Evolutionary conservation across 148 eudicot species (phyloP).

Genomic region (Pouteria glomerata): DNA sequence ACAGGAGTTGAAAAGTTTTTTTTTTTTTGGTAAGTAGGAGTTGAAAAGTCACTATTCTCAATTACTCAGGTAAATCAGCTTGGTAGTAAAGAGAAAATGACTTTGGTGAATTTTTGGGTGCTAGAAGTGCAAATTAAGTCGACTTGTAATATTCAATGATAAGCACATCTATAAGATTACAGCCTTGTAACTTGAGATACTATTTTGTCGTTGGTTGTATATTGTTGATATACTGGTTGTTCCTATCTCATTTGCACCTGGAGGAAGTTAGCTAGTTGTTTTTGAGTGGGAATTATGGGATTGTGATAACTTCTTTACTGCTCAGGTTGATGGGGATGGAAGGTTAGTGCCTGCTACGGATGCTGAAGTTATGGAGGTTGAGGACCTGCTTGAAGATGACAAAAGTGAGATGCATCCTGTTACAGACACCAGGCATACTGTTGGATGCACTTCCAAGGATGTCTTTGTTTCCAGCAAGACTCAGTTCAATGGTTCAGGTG

Average conservation of each 20-base stretch:
- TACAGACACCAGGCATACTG: slow-evolving; percentile 29
- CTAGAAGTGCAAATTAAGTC: neutral
- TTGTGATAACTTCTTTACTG: slow-evolving; percentile 1
- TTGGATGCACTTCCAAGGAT: slow-evolving; percentile 22
- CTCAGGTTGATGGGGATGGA: slow-evolving; percentile 76
- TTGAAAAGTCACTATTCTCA: too few relatives aligned
- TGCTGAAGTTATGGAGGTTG: slow-evolving; percentile 80
- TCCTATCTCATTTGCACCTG: neutral
- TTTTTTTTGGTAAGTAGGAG: too few relatives aligned
- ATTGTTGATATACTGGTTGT: neutral
- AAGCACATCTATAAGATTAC: too few relatives aligned
- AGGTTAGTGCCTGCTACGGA: slow-evolving; percentile 80
- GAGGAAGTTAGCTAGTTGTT: neutral
- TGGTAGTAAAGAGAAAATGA: too few relatives aligned
- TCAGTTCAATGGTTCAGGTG: slow-evolving; percentile 23
- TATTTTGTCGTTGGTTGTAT: neutral
- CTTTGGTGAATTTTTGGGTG: neutral
- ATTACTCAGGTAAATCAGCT: too few relatives aligned
- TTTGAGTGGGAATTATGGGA: neutral
- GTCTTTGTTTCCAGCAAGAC: slow-evolving; percentile 22
- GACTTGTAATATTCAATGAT: neutral
- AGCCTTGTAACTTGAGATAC: neutral
- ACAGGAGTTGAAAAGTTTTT: too few relatives aligned
- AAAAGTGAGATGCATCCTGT: slow-evolving; percentile 34
- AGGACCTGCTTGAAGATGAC: slow-evolving; percentile 58